Conservation (phyloP, 495 filamentous ascomycete species). For the Lophiostoma macrostomum region DNA sequence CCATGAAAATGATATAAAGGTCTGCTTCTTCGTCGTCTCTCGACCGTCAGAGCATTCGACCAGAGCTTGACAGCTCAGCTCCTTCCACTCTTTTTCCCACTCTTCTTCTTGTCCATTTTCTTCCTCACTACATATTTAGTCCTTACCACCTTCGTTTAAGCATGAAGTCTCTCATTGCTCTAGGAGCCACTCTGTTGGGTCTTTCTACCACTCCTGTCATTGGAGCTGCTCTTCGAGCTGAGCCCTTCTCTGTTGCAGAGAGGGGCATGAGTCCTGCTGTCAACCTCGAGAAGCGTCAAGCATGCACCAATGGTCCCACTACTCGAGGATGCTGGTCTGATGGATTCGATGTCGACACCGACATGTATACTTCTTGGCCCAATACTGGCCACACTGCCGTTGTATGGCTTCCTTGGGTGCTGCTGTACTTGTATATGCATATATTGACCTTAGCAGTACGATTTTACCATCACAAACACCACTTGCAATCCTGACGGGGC, state of each 20-base stretch:
- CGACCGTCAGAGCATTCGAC: not conserved
- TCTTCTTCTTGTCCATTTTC: slow-evolving; percentile 2
- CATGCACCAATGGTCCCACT: slow-evolving; percentile 29
- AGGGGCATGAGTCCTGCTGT: not conserved
- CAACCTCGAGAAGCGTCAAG: slow-evolving; percentile 10
- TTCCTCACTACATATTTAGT: not conserved
- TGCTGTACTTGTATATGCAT: not conserved
- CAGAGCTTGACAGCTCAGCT: not conserved
- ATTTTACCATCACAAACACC: slow-evolving; percentile 29
- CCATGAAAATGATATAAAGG: slow-evolving; percentile 2
- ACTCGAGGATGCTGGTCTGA: slow-evolving; percentile 28
- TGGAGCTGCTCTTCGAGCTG: slow-evolving; percentile 10
- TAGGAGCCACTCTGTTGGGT: slow-evolving; percentile 17
- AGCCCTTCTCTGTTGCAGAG: not conserved
- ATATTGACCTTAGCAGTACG: slow-evolving; percentile 15
- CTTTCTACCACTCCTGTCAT: slow-evolving; percentile 6
- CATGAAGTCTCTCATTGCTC: slow-evolving; percentile 16
- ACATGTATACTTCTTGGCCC: slow-evolving; percentile 33
- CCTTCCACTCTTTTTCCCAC: not conserved
- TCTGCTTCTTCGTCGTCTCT: not conserved
- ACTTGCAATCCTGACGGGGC: slow-evolving; percentile 34
- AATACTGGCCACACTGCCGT: slow-evolving; percentile 22
- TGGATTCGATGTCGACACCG: slow-evolving; percentile 28
- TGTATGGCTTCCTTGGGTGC: slow-evolving; percentile 11
- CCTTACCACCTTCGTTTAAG: not conserved